phyloP scores from a whole-genome alignment of 495 filamentous ascomycete species.

The Neurospora intermedia region DNA sequence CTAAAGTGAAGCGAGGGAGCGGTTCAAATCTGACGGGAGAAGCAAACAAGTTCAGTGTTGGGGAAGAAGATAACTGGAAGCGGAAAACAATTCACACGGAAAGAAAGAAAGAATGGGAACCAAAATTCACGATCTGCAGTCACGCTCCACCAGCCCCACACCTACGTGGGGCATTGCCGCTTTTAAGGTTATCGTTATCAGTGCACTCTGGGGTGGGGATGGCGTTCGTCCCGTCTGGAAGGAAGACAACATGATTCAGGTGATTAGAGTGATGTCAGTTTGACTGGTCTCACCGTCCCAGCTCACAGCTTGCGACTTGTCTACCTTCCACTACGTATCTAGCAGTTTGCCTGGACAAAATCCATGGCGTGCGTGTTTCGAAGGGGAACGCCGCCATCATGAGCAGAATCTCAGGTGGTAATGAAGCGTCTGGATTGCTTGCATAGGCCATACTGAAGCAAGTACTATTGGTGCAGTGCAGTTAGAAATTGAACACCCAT shows the following conservation, averaged over 20 bases:
- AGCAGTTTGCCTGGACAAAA: not conserved
- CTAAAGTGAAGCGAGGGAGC: not conserved
- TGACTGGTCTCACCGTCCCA: not conserved
- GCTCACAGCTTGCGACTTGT: not conserved
- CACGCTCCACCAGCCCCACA: not conserved
- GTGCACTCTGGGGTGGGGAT: not conserved
- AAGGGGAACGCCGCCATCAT: not conserved
- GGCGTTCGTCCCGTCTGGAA: not conserved
- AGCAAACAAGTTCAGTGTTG: not conserved
- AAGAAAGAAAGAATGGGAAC: not conserved
- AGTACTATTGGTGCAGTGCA: not conserved
- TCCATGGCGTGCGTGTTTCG: not conserved
- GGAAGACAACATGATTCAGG: not conserved
- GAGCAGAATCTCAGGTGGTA: not conserved
- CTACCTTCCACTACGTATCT: not conserved
- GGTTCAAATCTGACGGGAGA: not conserved
- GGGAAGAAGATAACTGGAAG: not conserved
- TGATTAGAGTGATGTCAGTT: not conserved
- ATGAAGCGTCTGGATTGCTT: not conserved
- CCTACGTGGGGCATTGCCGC: not conserved
- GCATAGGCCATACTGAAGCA: not conserved
- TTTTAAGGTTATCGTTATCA: not conserved
- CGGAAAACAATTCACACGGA: not conserved
- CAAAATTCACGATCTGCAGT: not conserved
- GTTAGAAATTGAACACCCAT: not conserved